phyloP scores from a whole-genome alignment of 2,329 filamentous ascomycete species.

The Fusarium abutilonis region DNA sequence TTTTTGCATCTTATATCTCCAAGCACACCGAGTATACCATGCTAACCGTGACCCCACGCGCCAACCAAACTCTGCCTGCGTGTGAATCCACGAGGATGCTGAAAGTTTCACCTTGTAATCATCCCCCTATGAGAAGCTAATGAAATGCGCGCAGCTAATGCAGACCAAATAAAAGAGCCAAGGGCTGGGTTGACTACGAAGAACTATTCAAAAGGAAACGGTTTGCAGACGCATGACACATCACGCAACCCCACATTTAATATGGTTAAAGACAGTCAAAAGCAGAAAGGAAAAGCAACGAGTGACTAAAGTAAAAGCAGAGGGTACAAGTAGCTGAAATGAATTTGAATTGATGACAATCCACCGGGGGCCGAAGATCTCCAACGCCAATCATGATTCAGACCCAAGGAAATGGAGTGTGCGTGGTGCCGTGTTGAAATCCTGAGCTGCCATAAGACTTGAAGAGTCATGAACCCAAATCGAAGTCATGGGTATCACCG shows the following conservation, averaged over 20 bases:
- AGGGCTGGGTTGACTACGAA: conserved; percentile 28
- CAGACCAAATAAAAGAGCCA: conserved; percentile 5
- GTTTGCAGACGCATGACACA: conserved; percentile 34
- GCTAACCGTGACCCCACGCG: conserved; percentile 24
- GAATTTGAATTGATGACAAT: conserved; percentile 53
- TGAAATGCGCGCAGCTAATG: conserved; percentile 16
- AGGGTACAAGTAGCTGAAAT: conserved; percentile 46
- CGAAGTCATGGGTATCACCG: conserved; percentile 42
- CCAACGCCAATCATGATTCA: conserved; percentile 56
- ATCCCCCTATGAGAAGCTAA: conserved; percentile 10
- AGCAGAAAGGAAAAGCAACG: conserved; percentile 40
- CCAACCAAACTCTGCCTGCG: conserved; percentile 16
- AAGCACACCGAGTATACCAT: conserved; percentile 22
- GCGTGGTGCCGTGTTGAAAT: conserved; percentile 47
- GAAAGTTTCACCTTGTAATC: conserved; percentile 11
- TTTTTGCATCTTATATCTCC: conserved; percentile 22
- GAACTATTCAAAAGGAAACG: conserved; percentile 28
- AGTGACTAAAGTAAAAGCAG: conserved; percentile 42
- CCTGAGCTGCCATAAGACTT: conserved; percentile 48
- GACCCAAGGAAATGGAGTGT: conserved; percentile 50
- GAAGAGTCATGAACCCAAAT: conserved; percentile 43
- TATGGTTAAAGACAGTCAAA: conserved; percentile 40
- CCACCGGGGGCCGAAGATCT: conserved; percentile 52
- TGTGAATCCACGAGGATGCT: conserved; percentile 4
- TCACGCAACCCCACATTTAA: conserved; percentile 33